Evolutionary conservation across 768 basidiomycete species (phyloP), one percentile per base, ranked within the genome.

Genomic region (Rhodotorula diobovata): DNA sequence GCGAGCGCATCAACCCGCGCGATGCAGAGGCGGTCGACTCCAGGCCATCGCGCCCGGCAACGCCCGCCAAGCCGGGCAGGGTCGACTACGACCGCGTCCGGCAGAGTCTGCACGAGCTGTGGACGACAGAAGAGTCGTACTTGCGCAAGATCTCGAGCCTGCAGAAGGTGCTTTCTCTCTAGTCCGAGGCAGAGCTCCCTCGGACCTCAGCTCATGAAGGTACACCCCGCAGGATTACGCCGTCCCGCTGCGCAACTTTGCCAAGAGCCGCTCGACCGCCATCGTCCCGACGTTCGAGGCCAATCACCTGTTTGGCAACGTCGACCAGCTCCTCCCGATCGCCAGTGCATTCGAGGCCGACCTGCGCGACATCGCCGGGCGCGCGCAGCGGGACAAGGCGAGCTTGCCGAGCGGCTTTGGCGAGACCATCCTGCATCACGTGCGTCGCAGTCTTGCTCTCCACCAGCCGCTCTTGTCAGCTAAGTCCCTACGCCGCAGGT

Each of bases 251-350:
- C 87, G 93, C 48, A 85, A 85, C 55, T 99, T 94, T 79, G 87
- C 95, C 32, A 85, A 86, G 65, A 88, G 85, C 79, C 90, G 90
- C 78, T 88, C 89, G 69, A 93, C 90, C 0, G 87, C 90, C 46
- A 91, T 99, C 76, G 85, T 99, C 56, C 89, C 90, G 1, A 81
- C 87, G 32, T 97, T 95, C 79, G 90, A 97, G 79, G 94, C 94
- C 45, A 93, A 90, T 74, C 90, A 87, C 2, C 84, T 99, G 34
- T 98, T 99, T 76, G 91, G 91, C 65, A 98, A 99, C 81, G 63
- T 79, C 64, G 76, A 77, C 51, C 63, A 73, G 35, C 63, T 97
- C 61, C 94, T 97, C 80, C 88, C 86, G 62, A 84, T 99, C 32
- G 80, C 97, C 7, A 88, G 88, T 2, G 90, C 91, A n/a, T 93